Evolutionary conservation across 495 filamentous ascomycete genomes (phyloP).

Genomic region (Aspergillus kassunensis): DNA sequence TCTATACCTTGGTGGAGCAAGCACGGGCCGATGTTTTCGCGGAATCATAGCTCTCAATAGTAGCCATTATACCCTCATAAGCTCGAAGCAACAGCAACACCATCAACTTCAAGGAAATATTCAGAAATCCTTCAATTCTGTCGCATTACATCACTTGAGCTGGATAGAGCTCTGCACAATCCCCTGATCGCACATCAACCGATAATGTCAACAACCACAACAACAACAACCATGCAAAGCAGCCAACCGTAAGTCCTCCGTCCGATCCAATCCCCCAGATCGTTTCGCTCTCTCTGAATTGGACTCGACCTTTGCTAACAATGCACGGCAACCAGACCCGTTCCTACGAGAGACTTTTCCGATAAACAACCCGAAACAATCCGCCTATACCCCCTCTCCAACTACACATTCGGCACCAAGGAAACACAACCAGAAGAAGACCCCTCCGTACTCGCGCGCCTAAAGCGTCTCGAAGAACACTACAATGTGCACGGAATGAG

Average conservation of each 20-base stretch:
- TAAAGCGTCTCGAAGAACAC: constrained; percentile 91
- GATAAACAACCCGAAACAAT: constrained; percentile 86
- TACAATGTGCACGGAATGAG: constrained; percentile 92
- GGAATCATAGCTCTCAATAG: constrained; percentile 5
- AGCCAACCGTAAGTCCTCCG: constrained; percentile 53
- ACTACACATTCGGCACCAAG: constrained; percentile 98
- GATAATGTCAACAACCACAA: constrained; percentile 87
- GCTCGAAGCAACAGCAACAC: not conserved
- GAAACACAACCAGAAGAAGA: constrained; percentile 98
- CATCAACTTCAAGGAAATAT: too few relatives aligned
- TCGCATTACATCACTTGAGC: too few relatives aligned
- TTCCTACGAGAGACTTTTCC: constrained; percentile 77
- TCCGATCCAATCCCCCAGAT: constrained; percentile 7
- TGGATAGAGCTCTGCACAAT: too few relatives aligned
- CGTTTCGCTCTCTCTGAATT: not conserved
- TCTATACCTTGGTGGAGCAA: too few relatives aligned
- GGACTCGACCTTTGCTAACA: not conserved
- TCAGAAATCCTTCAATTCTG: not conserved
- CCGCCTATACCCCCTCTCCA: constrained; percentile 90
- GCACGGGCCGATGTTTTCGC: constrained; percentile 18
- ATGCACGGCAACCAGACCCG: constrained; percentile 50
- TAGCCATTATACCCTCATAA: constrained; percentile 7
- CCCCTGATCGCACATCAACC: too few relatives aligned
- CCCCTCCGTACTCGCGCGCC: constrained; percentile 84
- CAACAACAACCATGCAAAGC: constrained; percentile 64